Evolutionary conservation across 805 yeast genomes (phyloP).

Genomic region (Spencermartinsiella europaea): DNA sequence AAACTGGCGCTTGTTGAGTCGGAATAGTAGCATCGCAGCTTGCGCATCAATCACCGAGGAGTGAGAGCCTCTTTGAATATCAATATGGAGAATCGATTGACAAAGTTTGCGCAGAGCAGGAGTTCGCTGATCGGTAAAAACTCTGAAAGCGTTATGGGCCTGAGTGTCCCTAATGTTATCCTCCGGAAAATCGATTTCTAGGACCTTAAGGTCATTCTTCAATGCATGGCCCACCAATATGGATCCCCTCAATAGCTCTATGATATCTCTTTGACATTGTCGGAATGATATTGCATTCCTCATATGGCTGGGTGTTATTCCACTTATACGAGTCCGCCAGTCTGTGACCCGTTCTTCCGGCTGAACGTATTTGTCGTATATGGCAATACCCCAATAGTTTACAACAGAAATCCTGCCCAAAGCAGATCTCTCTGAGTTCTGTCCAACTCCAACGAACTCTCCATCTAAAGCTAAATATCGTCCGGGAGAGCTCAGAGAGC

Average conservation of each 20-base stretch:
- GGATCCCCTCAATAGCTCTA: constrained; percentile 45
- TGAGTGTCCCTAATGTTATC: constrained; percentile 70
- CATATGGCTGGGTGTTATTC: constrained; percentile 70
- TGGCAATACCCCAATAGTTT: constrained; percentile 67
- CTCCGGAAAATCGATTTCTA: constrained; percentile 64
- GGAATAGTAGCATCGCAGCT: constrained; percentile 79
- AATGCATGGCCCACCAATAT: constrained; percentile 79
- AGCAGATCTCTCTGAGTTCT: constrained; percentile 58
- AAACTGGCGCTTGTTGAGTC: constrained; percentile 40
- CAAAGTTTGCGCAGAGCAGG: constrained; percentile 69
- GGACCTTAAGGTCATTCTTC: constrained; percentile 67
- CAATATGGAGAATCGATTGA: constrained; percentile 48
- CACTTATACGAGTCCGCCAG: constrained; percentile 92
- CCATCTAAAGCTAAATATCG: constrained; percentile 76
- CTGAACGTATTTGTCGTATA: constrained; percentile 69
- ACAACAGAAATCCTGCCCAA: constrained; percentile 86
- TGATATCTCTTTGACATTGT: constrained; percentile 56
- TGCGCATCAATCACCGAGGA: constrained; percentile 88
- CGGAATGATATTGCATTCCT: constrained; percentile 58
- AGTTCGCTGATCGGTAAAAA: constrained; percentile 57
- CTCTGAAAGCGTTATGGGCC: constrained; percentile 50
- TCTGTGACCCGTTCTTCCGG: constrained; percentile 77
- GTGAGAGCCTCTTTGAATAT: constrained; percentile 71
- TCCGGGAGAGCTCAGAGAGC: no score
- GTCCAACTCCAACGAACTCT: constrained; percentile 90